Base-by-base conservation (phyloP, 495 filamentous ascomycete genomes). In the Aspergillus heteromorphus region DNA sequence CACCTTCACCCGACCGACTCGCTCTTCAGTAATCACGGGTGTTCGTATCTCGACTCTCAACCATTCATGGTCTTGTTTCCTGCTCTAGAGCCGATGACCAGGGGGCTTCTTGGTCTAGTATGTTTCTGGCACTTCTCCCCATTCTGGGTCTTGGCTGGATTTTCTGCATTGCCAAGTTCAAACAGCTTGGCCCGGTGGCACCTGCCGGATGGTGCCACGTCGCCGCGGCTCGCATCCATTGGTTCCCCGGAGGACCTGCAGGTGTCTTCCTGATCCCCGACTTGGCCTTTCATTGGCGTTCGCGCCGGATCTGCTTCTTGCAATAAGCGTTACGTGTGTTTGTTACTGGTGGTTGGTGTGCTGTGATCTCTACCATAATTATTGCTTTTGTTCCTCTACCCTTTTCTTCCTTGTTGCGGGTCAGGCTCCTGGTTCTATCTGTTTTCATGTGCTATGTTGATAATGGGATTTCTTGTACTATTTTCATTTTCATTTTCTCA, bases 371-470 rank as follows among this genome's bases (percentile, higher is more conserved):
- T 51, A 11, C 41, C 30, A 40, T 50, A 16, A 48, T 40, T 34
- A 51, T 38, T 23, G 14, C 20, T 43, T 23, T 34, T 36, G 45
- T 38, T 40, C 42, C 31, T 51, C 47, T 52, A 31, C 57, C 50
- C 58, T 61, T 58, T 59, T 45, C 27, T 49, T 61, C 59, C 5
- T 38, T 13, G 59, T 60, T 47, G 57, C 60, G 57, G 40, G 49
- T 51, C 27, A 6, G 29, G 23, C 27, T 10, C n/a, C 41, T 45
- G 47, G 40, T 20, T 49, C 48, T 49, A 13, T 56, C 48, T 62
- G 45, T 18, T 62, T 62, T 61, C 50, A 54, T 61, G 62, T 62
- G 60, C 55, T 53, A 50, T 64, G 63, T 65, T 64, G 60, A 56
- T 66, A 60, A 60, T 60, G 62, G 64, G 57, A 54, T 38, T 49